Conservation (phyloP, 129 eudicot genomes). For the Flaveria linearis region DNA sequence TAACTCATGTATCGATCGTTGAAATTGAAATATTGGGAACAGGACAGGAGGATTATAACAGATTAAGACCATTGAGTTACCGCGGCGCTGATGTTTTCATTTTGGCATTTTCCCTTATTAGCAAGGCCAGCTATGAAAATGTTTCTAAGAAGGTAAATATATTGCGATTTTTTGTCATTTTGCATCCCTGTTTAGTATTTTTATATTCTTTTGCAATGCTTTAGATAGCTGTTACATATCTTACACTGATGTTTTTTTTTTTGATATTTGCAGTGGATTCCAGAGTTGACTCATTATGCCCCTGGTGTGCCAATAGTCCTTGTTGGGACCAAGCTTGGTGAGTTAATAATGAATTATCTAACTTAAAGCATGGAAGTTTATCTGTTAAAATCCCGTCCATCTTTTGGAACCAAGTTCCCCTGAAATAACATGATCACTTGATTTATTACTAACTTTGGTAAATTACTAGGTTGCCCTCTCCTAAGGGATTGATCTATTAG, state of each 20-base stretch:
- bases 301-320: conserved; percentile 98
- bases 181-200: background rate
- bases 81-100: conserved; percentile 99
- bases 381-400: background rate
- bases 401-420: background rate
- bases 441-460: background rate
- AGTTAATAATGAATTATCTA: conserved; percentile 33
- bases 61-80: conserved; percentile 98
- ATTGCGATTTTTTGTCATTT: conserved; percentile 16
- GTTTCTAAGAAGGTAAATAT: conserved; percentile 79
- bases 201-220: background rate
- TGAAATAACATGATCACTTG: background rate
- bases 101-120: conserved; percentile 93
- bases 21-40: conserved; percentile 36
- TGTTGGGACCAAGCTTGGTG: conserved; percentile 98
- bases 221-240: background rate
- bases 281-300: conserved; percentile 96
- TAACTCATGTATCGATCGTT: conserved; percentile 9
- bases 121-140: conserved; percentile 99
- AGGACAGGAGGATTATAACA: conserved; percentile 99
- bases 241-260: conserved; percentile 8
- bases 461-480: background rate
- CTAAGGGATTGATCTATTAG: background rate
- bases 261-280: conserved; percentile 77
- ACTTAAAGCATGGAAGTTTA: background rate